These are phyloP conservation scores for Penicillium paneum DNA, from an alignment of 2,329 filamentous ascomycete species.

Conservation along the genomic window DNA sequence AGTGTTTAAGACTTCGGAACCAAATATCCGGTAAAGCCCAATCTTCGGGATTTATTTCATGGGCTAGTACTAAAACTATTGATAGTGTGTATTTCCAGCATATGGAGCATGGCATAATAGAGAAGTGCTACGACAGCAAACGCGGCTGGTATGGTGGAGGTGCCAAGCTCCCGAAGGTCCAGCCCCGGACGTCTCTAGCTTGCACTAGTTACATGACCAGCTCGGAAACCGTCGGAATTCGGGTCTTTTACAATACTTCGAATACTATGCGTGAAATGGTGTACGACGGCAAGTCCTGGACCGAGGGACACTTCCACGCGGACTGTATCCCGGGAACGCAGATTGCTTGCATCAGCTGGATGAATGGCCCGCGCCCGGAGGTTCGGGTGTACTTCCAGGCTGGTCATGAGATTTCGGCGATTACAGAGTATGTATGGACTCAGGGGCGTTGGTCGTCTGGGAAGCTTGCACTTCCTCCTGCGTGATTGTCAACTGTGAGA, in stretches of 20 bases:
- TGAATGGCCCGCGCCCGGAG: neutral
- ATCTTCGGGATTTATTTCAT: neutral
- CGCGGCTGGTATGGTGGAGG: neutral
- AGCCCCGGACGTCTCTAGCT: neutral
- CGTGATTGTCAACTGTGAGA: neutral
- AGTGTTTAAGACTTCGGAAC: neutral
- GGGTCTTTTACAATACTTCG: neutral
- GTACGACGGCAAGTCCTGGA: neutral
- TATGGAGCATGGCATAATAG: neutral
- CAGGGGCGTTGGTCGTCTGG: neutral
- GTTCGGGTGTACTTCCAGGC: conserved; percentile 11
- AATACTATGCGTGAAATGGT: neutral
- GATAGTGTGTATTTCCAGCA: neutral
- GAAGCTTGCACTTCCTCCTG: conserved; percentile 4
- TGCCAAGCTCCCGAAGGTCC: neutral
- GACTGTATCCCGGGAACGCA: conserved; percentile 7
- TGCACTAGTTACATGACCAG: neutral
- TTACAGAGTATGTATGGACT: conserved; percentile 11
- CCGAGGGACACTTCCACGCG: neutral
- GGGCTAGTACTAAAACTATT: neutral
- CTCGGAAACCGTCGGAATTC: neutral
- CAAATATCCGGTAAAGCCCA: neutral
- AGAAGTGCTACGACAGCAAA: neutral
- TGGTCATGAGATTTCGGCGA: conserved; percentile 3
- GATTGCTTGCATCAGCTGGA: conserved; percentile 7